A percentile compares a stretch with the other conserved stretches of the same genome.
Evolutionary conservation across 257 asterid species (phyloP).

Genomic region (Capsicum rhomboideum): DNA sequence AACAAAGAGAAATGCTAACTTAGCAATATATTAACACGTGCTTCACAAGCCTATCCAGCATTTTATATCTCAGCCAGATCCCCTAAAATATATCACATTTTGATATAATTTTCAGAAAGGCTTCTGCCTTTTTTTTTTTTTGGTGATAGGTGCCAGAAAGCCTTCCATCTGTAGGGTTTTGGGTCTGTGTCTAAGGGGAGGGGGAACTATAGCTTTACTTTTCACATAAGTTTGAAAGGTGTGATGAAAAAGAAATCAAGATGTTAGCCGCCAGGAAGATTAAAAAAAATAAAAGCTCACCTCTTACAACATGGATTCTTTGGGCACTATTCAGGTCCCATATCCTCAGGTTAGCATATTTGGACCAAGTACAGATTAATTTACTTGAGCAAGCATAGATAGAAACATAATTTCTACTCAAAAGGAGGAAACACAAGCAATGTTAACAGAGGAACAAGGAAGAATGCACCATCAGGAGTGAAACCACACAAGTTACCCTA

Average conservation of each 20-base stretch:
- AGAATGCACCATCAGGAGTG: conserved; percentile 80
- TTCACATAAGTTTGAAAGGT: neutral
- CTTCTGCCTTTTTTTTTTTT: neutral
- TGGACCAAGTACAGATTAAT: conserved; percentile 75
- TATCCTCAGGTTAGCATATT: conserved; percentile 83
- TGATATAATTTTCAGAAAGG: neutral
- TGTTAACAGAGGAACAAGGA: neutral
- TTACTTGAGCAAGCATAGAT: conserved; percentile 38
- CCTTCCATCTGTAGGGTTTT: neutral
- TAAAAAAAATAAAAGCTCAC: conserved; percentile 43
- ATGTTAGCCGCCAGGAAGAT: neutral
- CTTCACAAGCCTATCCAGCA: too few species aligned
- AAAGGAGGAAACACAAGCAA: neutral
- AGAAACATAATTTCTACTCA: neutral
- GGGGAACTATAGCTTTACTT: neutral
- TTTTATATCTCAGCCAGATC: neutral
- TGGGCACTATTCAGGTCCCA: conserved; percentile 72
- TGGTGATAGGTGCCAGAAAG: neutral
- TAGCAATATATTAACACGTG: neutral
- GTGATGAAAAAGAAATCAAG: neutral
- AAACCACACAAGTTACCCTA: conserved; percentile 80
- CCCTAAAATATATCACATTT: neutral
- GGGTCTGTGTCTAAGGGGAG: neutral
- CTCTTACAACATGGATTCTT: conserved; percentile 62
- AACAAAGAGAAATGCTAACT: too few species aligned